Evolutionary conservation across 1,284 basidiomycete genomes (phyloP), one percentile per base, ranked within the genome.

Genomic region (Stereum hirsutum): DNA sequence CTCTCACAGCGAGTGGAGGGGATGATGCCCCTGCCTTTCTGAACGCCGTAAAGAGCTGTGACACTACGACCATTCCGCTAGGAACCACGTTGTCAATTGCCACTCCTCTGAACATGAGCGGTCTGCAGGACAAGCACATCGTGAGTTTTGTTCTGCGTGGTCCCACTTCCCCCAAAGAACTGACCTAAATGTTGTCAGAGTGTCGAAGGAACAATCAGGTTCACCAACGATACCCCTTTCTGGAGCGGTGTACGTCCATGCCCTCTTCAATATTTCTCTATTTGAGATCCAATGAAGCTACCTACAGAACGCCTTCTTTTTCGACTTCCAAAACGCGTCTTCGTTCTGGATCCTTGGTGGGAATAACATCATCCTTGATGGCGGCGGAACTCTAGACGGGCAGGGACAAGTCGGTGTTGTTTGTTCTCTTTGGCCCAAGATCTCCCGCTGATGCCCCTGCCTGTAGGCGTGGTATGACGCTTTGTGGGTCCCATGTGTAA

Each of bases 341-440:
- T 75, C 78, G 1, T 78, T 75, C 53, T 81, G 78, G 78, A 60
- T 80, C 15, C 61, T 83, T 5, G 74, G 74, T 28, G 80, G 81
- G 2, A 59, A 65, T 30, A 75, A 81, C 45, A 65, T 83, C 37
- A 51, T 65, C 6, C 53, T 83, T 23, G 69, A 73, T 46, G 78
- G 77, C 4, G 76, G 76, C 43, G 77, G 76, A 20, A 75, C 72
- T 1, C 59, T 80, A 10, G 75, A 80, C 53, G 77, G 77, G n/a
- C 65, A 66, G 24, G 75, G 75, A 10, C 74, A 78, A 58, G 70
- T 70, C 46, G 28, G 57, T 31, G 33, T n/a, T 20, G n/a, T 25
- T 6, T 28, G 19, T 3, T 17, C 21, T 39, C 33, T 41, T 12
- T 15, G 50, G 4, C n/a, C n/a, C n/a, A 26, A 25, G 15, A 20